Base-by-base conservation (phyloP, 2,329 filamentous ascomycete genomes). In the Ascocoryne sarcoides region DNA sequence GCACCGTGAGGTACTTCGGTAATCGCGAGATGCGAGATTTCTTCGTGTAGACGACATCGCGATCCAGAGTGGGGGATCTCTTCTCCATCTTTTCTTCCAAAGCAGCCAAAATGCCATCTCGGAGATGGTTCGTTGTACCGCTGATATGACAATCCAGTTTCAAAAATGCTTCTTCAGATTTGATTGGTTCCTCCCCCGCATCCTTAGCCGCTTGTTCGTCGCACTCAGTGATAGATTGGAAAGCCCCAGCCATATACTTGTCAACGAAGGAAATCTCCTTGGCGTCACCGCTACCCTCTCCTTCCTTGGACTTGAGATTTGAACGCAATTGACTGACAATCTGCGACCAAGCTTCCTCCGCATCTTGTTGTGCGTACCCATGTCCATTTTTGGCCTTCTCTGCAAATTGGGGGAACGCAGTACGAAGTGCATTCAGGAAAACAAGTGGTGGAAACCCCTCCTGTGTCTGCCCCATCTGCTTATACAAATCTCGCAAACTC, bases 131-230 rank as follows among this genome's bases (percentile, higher is more conserved):
- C 17, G 83, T 94, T 36, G 82, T 76, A 39, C 72, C 75, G 52
- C 82, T 85, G 57, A 98, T 98, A 63, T 98, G 90, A 64, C 93
- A 98, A 66, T 95, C 88, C 51, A 98, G 76, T 68, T 95, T 95
- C 62, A 86, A 74, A 64, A 96, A 96, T 7, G 72, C 62, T 44
- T 96, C 90, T 31, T 75, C 78, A 46, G 75, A 71, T 42, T 73
- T 68, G 17, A 80, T 69, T 2, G 81, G 67, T 59, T 83, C 68
- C 63, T 95, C 87, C 30, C 82, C 85, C 15, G 65, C 76, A 44
- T 86, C 82, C 51, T 75, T 79, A 8, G 87, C 89, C 19, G 73
- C 76, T 37, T 80, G 71, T 49, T 96, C 90, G 53, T 95, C 85
- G 57, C 88, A 95, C 56, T 85, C 80, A 38, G 92, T 81, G 21